These are phyloP conservation scores for Dendrobium huoshanense DNA, from an alignment of 106 monocot genomes.

Conservation along the genomic window DNA sequence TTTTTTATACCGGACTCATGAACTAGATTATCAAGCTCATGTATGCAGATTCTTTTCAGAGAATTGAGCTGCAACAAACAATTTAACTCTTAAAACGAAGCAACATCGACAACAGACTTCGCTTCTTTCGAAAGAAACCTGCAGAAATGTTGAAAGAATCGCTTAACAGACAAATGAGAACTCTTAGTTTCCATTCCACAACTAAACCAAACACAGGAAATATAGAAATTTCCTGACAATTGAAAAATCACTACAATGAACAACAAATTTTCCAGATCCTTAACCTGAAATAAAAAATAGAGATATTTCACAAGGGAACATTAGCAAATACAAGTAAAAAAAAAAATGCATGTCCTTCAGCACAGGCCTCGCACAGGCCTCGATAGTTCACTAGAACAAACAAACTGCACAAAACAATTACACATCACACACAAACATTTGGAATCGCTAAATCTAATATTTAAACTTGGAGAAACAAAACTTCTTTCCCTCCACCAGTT, in stretches of 20 bases:
- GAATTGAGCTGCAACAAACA: not conserved
- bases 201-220: not conserved
- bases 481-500: not conserved
- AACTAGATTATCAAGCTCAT: not conserved
- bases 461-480: not conserved
- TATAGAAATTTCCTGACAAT: not conserved
- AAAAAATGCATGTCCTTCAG: not conserved
- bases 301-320: not conserved
- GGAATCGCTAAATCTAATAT: not conserved
- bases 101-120: not conserved
- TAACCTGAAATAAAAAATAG: not conserved
- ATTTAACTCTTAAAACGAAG: not conserved
- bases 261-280: not conserved
- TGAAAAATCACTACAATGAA: not conserved
- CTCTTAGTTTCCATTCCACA: not conserved
- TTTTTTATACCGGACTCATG: not conserved
- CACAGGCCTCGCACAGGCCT: not conserved
- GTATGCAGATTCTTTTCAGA: not conserved
- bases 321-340: not conserved
- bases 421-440: not conserved
- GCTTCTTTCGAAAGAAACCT: constrained; percentile 5
- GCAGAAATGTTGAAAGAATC: not conserved
- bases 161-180: not conserved
- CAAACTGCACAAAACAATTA: not conserved
- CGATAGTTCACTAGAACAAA: not conserved